A percentile compares a stretch with the other conserved stretches of the same genome.
These are phyloP conservation scores for Hysterangium stoloniferum DNA, from an alignment of 768 basidiomycete species.

Conservation along the genomic window DNA sequence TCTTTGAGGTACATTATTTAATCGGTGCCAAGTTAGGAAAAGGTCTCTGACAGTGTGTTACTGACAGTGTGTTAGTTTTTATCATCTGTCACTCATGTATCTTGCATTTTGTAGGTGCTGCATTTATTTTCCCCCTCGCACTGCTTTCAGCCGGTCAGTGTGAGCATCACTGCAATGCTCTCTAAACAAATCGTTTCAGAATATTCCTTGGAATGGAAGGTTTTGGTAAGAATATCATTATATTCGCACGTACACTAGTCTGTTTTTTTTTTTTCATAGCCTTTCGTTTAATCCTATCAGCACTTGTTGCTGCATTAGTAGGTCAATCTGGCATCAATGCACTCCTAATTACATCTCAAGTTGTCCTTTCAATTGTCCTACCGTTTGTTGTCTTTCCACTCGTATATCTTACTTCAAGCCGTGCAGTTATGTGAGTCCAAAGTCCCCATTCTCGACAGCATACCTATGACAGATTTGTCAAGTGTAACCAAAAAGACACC, in stretches of 20 bases:
- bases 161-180: conserved; percentile 41
- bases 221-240: conserved; percentile 23
- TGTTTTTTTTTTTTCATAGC: conserved; percentile 32
- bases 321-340: conserved; percentile 36
- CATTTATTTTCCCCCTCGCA: conserved; percentile 39
- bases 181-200: conserved; percentile 42
- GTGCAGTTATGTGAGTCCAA: conserved; percentile 24
- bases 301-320: conserved; percentile 35
- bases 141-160: conserved; percentile 41
- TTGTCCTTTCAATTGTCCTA: conserved; percentile 38
- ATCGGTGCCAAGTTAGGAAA: conserved; percentile 33
- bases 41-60: conserved; percentile 21
- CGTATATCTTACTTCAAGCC: conserved; percentile 31
- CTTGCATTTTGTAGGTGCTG: conserved; percentile 23
- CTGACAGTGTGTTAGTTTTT: too few species aligned
- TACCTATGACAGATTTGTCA: not conserved
- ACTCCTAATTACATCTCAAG: conserved; percentile 43
- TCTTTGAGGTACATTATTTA: conserved; percentile 35
- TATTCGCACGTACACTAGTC: conserved; percentile 13
- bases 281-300: conserved; percentile 45
- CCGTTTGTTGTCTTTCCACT: conserved; percentile 38
- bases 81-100: not conserved
- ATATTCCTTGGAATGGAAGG: conserved; percentile 41
- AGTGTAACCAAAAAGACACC: not conserved
- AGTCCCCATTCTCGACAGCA: conserved; percentile 10